A percentile compares a stretch with the other conserved stretches of the same genome.
Evolutionary conservation across 1,284 basidiomycete species (phyloP).

Genomic region (Fistulinella staudtii): DNA sequence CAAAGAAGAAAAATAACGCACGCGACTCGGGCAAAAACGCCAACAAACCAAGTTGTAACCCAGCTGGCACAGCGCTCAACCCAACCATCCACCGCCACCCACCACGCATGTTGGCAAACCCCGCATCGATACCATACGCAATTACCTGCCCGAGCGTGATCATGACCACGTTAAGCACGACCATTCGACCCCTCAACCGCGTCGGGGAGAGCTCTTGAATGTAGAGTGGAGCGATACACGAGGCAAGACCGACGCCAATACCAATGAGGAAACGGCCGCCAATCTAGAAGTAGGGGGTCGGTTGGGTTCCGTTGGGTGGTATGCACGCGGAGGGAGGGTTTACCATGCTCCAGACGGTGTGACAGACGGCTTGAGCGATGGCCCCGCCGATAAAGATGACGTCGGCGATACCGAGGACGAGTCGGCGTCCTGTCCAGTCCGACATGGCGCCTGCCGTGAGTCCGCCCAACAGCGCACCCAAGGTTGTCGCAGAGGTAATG

Average conservation of each 20-base stretch:
- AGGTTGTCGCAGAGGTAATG: conserved; percentile 77
- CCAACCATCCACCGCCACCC: conserved; percentile 89
- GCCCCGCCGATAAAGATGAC: conserved; percentile 76
- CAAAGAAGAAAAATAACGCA: conserved; percentile 31
- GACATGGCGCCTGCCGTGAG: conserved; percentile 67
- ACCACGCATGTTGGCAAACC: conserved; percentile 55
- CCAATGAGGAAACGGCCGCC: conserved; percentile 75
- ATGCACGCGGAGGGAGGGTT: background rate
- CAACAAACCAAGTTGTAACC: conserved; percentile 58
- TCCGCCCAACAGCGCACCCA: conserved; percentile 75
- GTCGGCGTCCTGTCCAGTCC: conserved; percentile 68
- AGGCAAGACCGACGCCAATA: conserved; percentile 65
- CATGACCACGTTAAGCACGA: conserved; percentile 63
- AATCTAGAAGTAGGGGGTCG: conserved; percentile 39
- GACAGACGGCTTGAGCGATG: conserved; percentile 61
- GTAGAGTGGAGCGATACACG: conserved; percentile 77
- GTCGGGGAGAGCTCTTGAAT: conserved; percentile 83
- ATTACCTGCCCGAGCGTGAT: conserved; percentile 74
- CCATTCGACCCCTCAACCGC: conserved; percentile 70
- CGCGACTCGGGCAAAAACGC: conserved; percentile 76
- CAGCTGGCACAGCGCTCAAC: conserved; percentile 65
- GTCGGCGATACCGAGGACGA: conserved; percentile 69
- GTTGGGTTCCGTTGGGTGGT: background rate
- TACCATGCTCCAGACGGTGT: conserved; percentile 70
- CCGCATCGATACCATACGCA: conserved; percentile 74